Base-by-base conservation (phyloP, 140 eudicot genomes). In the Anethum foeniculum region DNA sequence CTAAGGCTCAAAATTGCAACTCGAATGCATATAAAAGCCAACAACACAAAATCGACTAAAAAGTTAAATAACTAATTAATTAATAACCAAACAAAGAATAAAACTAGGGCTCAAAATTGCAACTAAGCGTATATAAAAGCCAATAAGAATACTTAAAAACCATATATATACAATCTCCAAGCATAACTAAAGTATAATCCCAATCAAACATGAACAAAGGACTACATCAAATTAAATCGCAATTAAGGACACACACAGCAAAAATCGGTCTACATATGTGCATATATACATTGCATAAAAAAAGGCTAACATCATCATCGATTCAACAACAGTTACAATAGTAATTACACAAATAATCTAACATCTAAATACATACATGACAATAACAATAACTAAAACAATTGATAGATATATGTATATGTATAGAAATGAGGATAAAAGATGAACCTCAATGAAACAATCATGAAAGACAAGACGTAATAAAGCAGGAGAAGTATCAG, bases 391-490 rank as follows among this genome's bases (percentile, higher is more conserved):
- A 80, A 13, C 32, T 28, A 73, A 68, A 71, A 58, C 1, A 47
- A 47, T 47, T 13, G 16, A 47, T 11, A 23, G 2, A 47, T 15
- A 83, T 34, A n/a, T 18, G 52, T 15, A 27, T 21, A 72, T 81
- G 10, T 6, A 28, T 27, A 80, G 13, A 19, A 16, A 84, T 5
- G 52, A 51, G 30, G 67, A 23, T 3, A 18, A 51, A 46, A 19
- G 34, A 30, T 44, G 21, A 12, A 92, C 97, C 91, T 86, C 81
- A 52, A 92, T 80, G 80, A 90, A 89, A 74, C 96, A 92, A 76
- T 90, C 96, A 74, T 92, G 97, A 82, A 93, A 93, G 27, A 85
- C 87, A 34, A 93, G 77, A 28, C 97, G 86, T 69, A 93, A 80
- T 12, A 92, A 62, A 0, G 94, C 91, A 32, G 97, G 96, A 62